Evolutionary conservation across 768 basidiomycete genomes (phyloP).

Genomic region (Lepiota brunneoincarnata): DNA sequence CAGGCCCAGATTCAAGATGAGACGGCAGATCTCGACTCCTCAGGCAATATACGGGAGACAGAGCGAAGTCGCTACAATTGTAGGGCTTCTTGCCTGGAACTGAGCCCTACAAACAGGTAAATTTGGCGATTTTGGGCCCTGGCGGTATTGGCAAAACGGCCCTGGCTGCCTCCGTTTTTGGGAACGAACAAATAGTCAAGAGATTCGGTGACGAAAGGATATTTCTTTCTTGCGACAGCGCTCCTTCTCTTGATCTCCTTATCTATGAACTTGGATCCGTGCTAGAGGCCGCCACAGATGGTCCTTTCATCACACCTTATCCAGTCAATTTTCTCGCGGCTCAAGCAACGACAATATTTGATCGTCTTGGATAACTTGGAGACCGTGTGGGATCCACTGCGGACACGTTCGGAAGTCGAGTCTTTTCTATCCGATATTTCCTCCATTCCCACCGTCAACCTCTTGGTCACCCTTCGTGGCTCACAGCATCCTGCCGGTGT

Average conservation of each 20-base stretch:
- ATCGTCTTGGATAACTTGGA: slow-evolving; percentile 33
- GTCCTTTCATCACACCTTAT: slow-evolving; percentile 14
- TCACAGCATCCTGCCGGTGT: slow-evolving; percentile 25
- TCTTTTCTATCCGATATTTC: slow-evolving; percentile 20
- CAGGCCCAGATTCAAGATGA: slow-evolving; percentile 9
- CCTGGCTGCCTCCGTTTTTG: slow-evolving; percentile 23
- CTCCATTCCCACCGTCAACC: slow-evolving; percentile 16
- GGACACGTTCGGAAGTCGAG: slow-evolving; percentile 23
- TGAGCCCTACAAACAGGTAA: background rate
- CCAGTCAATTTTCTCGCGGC: slow-evolving; percentile 14
- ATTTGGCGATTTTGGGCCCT: slow-evolving; percentile 23
- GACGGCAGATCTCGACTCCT: slow-evolving; percentile 14
- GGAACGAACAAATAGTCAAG: slow-evolving; percentile 17
- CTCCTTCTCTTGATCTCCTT: slow-evolving; percentile 21
- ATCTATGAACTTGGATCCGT: slow-evolving; percentile 19
- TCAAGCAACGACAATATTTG: slow-evolving; percentile 15
- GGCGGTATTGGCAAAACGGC: slow-evolving; percentile 34
- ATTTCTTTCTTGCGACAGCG: slow-evolving; percentile 29
- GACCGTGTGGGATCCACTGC: slow-evolving; percentile 28
- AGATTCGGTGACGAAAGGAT: slow-evolving; percentile 19
- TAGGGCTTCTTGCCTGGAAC: slow-evolving; percentile 7
- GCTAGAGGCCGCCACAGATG: slow-evolving; percentile 16
- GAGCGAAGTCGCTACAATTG: slow-evolving; percentile 20
- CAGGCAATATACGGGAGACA: slow-evolving; percentile 26
- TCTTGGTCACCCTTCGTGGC: slow-evolving; percentile 29